These are phyloP conservation scores for Aphanoascus verrucosus DNA, from an alignment of 2,329 filamentous ascomycete genomes.

Conservation along the genomic window DNA sequence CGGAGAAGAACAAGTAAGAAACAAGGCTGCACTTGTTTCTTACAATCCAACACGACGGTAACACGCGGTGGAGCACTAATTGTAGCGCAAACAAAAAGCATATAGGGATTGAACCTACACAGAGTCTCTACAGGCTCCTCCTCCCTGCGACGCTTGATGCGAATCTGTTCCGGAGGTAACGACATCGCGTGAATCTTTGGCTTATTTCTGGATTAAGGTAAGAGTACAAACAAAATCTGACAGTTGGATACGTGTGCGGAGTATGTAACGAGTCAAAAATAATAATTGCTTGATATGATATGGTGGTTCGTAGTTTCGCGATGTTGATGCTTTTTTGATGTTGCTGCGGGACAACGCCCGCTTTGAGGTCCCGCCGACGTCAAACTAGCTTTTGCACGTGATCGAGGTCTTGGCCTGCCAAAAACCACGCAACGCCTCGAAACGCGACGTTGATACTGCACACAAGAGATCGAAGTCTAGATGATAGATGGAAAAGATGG, in stretches of 20 bases:
- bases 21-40: neutral
- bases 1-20: neutral
- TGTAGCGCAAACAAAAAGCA: neutral
- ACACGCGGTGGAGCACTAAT: neutral
- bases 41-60: neutral
- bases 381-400: no score
- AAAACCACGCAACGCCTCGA: neutral
- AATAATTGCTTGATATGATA: no score
- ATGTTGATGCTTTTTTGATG: neutral
- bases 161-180: slow-evolving; percentile 41
- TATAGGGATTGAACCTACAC: slow-evolving; percentile 37
- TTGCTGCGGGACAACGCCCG: neutral
- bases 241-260: no score
- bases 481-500: neutral
- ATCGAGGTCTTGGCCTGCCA: no score
- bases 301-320: no score
- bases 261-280: no score
- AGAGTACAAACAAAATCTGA: neutral
- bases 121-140: slow-evolving; percentile 48
- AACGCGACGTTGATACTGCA: neutral
- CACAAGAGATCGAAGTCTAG: neutral
- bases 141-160: slow-evolving; percentile 47
- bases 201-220: neutral
- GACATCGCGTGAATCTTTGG: slow-evolving; percentile 29
- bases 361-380: no score